Evolutionary conservation across 768 basidiomycete genomes (phyloP).

Genomic region (Vararia minispora): DNA sequence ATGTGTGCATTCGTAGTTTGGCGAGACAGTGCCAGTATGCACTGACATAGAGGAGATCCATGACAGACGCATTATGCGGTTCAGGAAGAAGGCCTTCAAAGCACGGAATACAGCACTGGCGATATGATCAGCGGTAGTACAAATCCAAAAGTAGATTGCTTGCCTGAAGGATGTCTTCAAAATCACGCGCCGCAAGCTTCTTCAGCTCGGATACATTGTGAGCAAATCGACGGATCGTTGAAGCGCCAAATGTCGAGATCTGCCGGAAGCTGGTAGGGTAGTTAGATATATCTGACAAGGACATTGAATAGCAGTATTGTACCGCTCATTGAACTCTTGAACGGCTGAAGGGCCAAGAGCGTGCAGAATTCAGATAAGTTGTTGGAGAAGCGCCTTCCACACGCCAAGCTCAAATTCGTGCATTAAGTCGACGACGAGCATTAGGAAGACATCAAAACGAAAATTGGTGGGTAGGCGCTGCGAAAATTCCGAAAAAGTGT

Average conservation of each 20-base stretch:
- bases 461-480: slow-evolving; percentile 1
- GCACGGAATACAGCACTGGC: slow-evolving; percentile 24
- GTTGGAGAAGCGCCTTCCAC: slow-evolving; percentile 21
- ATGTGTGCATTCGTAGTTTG: slow-evolving; percentile 24
- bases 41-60: slow-evolving; percentile 15
- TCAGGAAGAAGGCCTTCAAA: slow-evolving; percentile 22
- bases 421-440: slow-evolving; percentile 20
- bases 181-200: slow-evolving; percentile 17
- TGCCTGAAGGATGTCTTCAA: slow-evolving; percentile 19
- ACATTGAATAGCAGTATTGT: neutral
- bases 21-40: slow-evolving; percentile 25
- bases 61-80: slow-evolving; percentile 15
- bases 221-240: slow-evolving; percentile 15
- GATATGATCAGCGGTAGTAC: neutral
- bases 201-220: slow-evolving; percentile 17
- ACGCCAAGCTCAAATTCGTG: slow-evolving; percentile 24
- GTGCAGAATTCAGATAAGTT: slow-evolving; percentile 19
- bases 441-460: slow-evolving; percentile 15
- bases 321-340: slow-evolving; percentile 10
- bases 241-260: slow-evolving; percentile 17
- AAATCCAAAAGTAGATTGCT: neutral
- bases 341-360: neutral
- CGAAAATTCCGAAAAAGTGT: neutral
- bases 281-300: neutral
- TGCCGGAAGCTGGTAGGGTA: slow-evolving; percentile 2